Conservation (phyloP, 148 eudicot genomes). For the Chenopodium berlandieri region DNA sequence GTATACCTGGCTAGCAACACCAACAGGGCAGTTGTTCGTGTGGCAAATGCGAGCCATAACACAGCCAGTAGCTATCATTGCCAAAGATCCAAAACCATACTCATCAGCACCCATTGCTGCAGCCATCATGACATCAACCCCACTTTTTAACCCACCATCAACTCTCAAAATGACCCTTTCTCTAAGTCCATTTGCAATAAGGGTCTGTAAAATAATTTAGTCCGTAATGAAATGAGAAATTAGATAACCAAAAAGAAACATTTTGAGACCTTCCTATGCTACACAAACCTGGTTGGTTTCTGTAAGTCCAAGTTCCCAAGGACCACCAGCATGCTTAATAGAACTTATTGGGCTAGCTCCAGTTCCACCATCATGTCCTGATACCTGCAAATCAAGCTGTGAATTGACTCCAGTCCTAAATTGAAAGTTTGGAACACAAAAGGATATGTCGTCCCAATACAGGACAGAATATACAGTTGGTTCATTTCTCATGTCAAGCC, state of each 20-base stretch:
- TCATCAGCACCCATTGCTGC: constrained; percentile 99
- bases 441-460: background rate
- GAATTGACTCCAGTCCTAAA: background rate
- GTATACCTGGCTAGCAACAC: constrained; percentile 96
- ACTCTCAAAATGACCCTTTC: constrained; percentile 98
- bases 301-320: constrained; percentile 99
- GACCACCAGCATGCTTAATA: constrained; percentile 99
- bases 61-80: constrained; percentile 99
- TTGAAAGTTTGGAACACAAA: background rate
- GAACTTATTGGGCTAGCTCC: constrained; percentile 99
- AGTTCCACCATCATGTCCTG: constrained; percentile 99
- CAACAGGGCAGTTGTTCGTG: constrained; percentile 99
- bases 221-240: constrained; percentile 8
- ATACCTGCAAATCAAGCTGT: constrained; percentile 58
- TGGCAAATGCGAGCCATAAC: constrained; percentile 99
- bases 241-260: constrained; percentile 4
- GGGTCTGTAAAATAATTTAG: constrained; percentile 47
- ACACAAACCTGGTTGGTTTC: constrained; percentile 89
- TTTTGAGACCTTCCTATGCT: constrained; percentile 8
- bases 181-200: constrained; percentile 84
- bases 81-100: constrained; percentile 97
- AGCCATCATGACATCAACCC: constrained; percentile 96
- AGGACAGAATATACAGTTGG: background rate
- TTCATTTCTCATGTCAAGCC: background rate
- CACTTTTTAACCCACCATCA: constrained; percentile 99